phyloP scores from a whole-genome alignment of 805 yeast genomes.

The Metschnikowia drakensbergensis region DNA sequence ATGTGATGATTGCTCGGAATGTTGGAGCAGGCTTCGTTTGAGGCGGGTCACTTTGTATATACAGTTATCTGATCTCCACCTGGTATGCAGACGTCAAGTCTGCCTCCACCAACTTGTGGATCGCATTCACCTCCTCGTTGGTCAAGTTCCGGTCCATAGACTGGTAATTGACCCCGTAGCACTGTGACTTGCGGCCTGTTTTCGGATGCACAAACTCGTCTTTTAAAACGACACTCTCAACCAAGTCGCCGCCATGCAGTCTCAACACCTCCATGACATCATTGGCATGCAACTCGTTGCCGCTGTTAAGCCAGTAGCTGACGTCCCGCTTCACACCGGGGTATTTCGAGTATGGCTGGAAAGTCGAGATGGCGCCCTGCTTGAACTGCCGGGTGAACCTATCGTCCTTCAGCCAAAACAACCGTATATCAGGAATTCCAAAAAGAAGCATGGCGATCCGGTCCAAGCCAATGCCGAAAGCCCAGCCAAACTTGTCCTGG shows the following conservation, averaged over 20 bases:
- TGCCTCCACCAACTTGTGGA: conserved; percentile 63
- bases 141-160: conserved; percentile 93
- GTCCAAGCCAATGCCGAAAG: conserved; percentile 94
- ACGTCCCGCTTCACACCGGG: conserved; percentile 86
- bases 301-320: conserved; percentile 80
- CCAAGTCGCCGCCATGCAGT: conserved; percentile 77
- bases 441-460: conserved; percentile 93
- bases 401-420: conserved; percentile 85
- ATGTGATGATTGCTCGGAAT: too few species aligned
- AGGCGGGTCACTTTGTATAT: too few species aligned
- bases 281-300: conserved; percentile 61
- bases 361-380: conserved; percentile 61
- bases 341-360: conserved; percentile 85
- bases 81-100: conserved; percentile 50
- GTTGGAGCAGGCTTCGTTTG: too few species aligned
- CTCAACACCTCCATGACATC: conserved; percentile 94
- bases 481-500: conserved; percentile 81
- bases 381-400: conserved; percentile 73
- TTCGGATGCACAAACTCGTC: conserved; percentile 88
- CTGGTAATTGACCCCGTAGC: conserved; percentile 89
- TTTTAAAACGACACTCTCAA: conserved; percentile 74
- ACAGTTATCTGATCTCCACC: conserved; percentile 49
- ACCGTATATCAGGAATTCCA: conserved; percentile 91
- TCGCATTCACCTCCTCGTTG: conserved; percentile 72
- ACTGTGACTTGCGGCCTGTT: conserved; percentile 68